Percentiles rank a stretch among this genome's conserved stretches.
phyloP scores from a whole-genome alignment of 2,329 filamentous ascomycete genomes.

The Colletotrichum costaricense region DNA sequence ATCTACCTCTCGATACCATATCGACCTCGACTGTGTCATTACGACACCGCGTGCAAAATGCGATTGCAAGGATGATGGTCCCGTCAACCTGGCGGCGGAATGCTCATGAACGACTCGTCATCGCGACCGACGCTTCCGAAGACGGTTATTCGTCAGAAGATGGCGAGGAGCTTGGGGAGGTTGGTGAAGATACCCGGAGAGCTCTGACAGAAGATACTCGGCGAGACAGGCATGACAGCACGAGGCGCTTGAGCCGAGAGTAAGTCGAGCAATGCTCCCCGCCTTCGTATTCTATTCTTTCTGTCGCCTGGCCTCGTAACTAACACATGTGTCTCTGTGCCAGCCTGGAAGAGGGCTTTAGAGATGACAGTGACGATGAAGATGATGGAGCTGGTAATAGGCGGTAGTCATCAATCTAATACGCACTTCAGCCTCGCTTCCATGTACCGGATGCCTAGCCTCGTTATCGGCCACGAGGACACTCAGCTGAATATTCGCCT shows the following conservation, averaged over 20 bases:
- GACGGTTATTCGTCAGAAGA: conserved; percentile 72
- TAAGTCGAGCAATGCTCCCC: conserved; percentile 47
- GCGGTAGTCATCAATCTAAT: conserved; percentile 31
- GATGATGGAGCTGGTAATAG: conserved; percentile 38
- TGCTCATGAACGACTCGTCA: conserved; percentile 51
- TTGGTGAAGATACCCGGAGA: conserved; percentile 61
- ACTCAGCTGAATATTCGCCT: conserved; percentile 5
- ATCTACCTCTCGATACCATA: conserved; percentile 75
- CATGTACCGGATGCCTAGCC: neutral
- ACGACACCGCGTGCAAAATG: conserved; percentile 60
- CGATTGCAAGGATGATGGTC: conserved; percentile 52
- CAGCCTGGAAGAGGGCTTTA: conserved; percentile 69
- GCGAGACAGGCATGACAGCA: conserved; percentile 56
- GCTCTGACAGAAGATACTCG: conserved; percentile 51
- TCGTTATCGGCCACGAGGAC: conserved; percentile 13
- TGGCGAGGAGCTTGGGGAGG: conserved; percentile 76
- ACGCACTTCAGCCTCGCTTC: conserved; percentile 21
- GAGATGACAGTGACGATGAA: conserved; percentile 59
- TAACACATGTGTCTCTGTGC: conserved; percentile 31
- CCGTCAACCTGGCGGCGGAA: conserved; percentile 62
- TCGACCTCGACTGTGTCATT: conserved; percentile 67
- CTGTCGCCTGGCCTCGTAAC: neutral
- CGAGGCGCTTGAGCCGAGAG: conserved; percentile 79
- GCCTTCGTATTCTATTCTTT: neutral
- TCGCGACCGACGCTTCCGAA: conserved; percentile 55